A percentile compares a stretch with the other conserved stretches of the same genome.
phyloP scores from a whole-genome alignment of 2,329 filamentous ascomycete genomes.

The Ceratocystis eucalypticola region DNA sequence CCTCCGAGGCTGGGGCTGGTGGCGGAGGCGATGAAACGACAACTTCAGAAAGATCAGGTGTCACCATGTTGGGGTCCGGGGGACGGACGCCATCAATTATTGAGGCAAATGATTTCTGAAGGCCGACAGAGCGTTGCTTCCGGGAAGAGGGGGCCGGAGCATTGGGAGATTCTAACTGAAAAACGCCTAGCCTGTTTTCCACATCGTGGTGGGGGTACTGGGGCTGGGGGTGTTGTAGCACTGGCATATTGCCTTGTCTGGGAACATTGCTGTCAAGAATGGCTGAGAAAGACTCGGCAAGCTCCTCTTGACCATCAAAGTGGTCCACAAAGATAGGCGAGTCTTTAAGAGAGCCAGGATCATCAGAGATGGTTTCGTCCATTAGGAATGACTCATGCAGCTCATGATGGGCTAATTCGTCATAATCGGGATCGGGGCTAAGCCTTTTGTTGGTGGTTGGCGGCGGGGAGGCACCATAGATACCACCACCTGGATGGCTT shows the following conservation, averaged over 20 bases:
- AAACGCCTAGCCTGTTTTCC: constrained; percentile 14
- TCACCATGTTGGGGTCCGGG: constrained; percentile 27
- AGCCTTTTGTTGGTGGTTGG: not conserved
- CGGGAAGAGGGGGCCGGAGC: not conserved
- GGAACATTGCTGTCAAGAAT: constrained; percentile 15
- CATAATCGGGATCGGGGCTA: constrained; percentile 13
- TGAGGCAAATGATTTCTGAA: constrained; percentile 12
- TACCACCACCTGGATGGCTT: not conserved
- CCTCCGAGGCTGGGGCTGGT: constrained; percentile 16
- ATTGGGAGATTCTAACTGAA: constrained; percentile 4
- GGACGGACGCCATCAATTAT: constrained; percentile 13
- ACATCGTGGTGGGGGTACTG: not conserved
- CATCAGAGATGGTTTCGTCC: not conserved
- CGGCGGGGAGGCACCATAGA: constrained; percentile 7
- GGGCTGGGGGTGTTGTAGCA: not conserved
- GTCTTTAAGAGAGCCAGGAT: constrained; percentile 8
- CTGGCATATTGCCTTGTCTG: constrained; percentile 13
- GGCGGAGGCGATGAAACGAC: constrained; percentile 27
- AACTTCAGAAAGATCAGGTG: constrained; percentile 38
- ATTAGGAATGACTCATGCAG: not conserved
- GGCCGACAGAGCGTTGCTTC: constrained; percentile 3
- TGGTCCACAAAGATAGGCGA: constrained; percentile 10
- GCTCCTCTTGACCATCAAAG: constrained; percentile 9
- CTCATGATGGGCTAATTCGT: constrained; percentile 12
- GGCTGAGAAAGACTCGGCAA: constrained; percentile 21